Conservation (phyloP, 805 yeast species). For the Candida montana region DNA sequence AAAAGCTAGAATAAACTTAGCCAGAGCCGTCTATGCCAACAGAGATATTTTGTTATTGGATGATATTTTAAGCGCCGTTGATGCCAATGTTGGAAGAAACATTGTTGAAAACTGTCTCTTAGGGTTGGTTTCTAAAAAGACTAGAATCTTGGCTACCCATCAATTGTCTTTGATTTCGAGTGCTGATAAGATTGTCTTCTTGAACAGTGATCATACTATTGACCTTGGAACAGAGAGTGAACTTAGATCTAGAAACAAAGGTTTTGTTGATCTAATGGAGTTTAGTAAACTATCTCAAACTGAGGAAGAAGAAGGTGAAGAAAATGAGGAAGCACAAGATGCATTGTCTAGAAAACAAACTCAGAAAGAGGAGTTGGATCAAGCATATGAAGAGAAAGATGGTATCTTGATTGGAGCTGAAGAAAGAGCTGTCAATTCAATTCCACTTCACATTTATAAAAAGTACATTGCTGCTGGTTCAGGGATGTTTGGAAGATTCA, state of each 20-base stretch:
- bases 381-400: conserved; percentile 11
- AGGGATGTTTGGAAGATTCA: conserved; percentile 31
- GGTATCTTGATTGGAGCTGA: conserved; percentile 24
- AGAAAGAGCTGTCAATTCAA: conserved; percentile 34
- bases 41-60: conserved; percentile 56
- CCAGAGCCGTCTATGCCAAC: conserved; percentile 63
- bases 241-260: conserved; percentile 37
- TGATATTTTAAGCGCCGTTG: conserved; percentile 68
- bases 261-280: conserved; percentile 46
- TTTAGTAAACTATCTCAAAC: conserved; percentile 17
- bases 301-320: neutral
- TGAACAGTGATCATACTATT: conserved; percentile 56
- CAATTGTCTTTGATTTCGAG: conserved; percentile 61
- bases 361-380: neutral
- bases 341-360: neutral
- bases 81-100: conserved; percentile 72
- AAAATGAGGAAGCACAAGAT: neutral
- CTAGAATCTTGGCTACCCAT: conserved; percentile 77
- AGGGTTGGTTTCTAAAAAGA: conserved; percentile 48
- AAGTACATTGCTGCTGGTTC: conserved; percentile 34
- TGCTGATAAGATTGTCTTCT: conserved; percentile 64
- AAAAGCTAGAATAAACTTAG: conserved; percentile 58
- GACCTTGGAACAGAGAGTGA: conserved; percentile 57
- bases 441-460: conserved; percentile 29
- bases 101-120: conserved; percentile 60